Base-by-base conservation (phyloP, 257 asterid species). In the Sherardia arvensis region DNA sequence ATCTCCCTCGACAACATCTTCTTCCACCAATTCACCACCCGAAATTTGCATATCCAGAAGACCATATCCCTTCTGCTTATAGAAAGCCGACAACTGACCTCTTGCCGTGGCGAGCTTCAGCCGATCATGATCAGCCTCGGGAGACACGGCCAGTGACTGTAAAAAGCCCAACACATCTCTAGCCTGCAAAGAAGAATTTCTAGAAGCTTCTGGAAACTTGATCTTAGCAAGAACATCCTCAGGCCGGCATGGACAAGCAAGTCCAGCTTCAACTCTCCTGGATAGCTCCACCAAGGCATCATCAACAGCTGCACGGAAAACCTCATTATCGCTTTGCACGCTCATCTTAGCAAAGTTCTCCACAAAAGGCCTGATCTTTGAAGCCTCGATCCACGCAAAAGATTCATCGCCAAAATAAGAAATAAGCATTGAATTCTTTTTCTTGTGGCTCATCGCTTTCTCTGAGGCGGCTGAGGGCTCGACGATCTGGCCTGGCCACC, bases 401-500 rank as follows among this genome's bases (percentile, higher is more conserved):
- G 94, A 75, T 67, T 76, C 74, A 32, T 91, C 98, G 64, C 98
- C 98, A 72, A 81, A 88, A 71, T 88, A 91, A 1, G 92, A 88
- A 33, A 88, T 72, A 74, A 77, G 53, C 83, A n/a, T n/a, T n/a
- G n/a, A n/a, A n/a, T n/a, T 62, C 14, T 75, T 78, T 43, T 55
- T 76, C 83, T 79, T 84, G 6, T 81, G 60, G 53, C 59, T 81
- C 69, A 33, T 66, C 30, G 91, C 94, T 57, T 71, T 75, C 55
- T 75, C 68, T 0, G 98, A 79, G 59, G 96, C 94, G 67, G 79
- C 85, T 14, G 81, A 74, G 58, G 94, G 83, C 43, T 76, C 79
- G 69, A 84, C 71, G 71, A 91, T 75, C 80, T 83, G 90, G 27
- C 96, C 98, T 34, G 98, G 98, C 96, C 98, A 91, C 98, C 98